Percentiles rank a stretch among this genome's conserved stretches.
Evolutionary conservation across 208 protist genomes (phyloP).

Genomic region (Crithidia sp.): DNA sequence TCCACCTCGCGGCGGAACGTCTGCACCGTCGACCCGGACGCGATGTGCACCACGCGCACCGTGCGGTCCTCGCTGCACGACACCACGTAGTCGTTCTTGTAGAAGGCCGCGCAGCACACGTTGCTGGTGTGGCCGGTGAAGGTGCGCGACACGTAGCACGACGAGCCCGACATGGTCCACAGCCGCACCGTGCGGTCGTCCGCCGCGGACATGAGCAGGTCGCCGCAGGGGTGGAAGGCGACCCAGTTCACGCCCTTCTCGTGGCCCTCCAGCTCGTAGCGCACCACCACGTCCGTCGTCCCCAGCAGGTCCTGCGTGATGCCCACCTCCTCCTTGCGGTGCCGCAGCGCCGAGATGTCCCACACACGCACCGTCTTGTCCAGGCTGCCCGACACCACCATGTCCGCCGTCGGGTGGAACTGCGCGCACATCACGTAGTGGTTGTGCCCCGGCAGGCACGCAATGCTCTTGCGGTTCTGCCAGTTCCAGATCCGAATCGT

Average conservation of each 20-base stretch:
- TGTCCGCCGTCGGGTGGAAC: constrained; percentile 95
- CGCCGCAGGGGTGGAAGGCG: constrained; percentile 96
- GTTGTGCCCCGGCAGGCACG: constrained; percentile 95
- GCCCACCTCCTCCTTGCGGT: constrained; percentile 62
- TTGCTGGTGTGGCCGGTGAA: constrained; percentile 98
- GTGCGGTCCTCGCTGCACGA: constrained; percentile 96
- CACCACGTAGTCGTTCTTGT: constrained; percentile 98
- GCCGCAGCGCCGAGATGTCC: constrained; percentile 96
- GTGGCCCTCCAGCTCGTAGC: constrained; percentile 98
- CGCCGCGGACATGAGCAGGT: constrained; percentile 95
- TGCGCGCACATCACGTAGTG: constrained; percentile 99
- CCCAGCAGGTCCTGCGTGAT: constrained; percentile 95
- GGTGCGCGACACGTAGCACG: constrained; percentile 92
- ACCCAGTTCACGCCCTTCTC: constrained; percentile 99
- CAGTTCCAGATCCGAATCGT: constrained; percentile 99
- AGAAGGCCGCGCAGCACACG: constrained; percentile 96
- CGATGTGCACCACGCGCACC: constrained; percentile 93
- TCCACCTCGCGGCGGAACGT: constrained; percentile 96
- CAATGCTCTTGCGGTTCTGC: constrained; percentile 95
- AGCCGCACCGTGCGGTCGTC: constrained; percentile 98
- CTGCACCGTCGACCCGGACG: constrained; percentile 56
- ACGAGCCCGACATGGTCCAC: constrained; percentile 93
- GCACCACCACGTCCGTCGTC: constrained; percentile 91
- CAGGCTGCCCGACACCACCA: constrained; percentile 98
- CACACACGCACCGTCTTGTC: constrained; percentile 99